phyloP scores from a whole-genome alignment of 768 basidiomycete species.

The Fomitopsis serialis region DNA sequence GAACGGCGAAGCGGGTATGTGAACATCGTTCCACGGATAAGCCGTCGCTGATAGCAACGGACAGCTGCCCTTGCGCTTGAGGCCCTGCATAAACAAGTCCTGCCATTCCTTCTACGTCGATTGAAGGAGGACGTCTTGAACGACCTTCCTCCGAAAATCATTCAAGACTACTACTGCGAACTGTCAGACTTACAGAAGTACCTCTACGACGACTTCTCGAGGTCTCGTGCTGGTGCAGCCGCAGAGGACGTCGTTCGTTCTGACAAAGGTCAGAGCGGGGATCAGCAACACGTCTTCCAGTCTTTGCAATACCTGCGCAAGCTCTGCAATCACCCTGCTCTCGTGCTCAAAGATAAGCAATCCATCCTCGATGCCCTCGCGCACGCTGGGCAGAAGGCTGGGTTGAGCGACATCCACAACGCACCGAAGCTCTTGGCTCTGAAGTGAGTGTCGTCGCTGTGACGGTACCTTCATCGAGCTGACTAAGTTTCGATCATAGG shows the following conservation, averaged over 20 bases:
- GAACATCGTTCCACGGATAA: not conserved
- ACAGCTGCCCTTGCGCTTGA: conserved; percentile 91
- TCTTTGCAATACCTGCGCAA: conserved; percentile 95
- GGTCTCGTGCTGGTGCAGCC: conserved; percentile 61
- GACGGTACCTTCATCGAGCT: not conserved
- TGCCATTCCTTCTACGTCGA: conserved; percentile 95
- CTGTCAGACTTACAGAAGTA: conserved; percentile 90
- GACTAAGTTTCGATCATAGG: conserved; percentile 34
- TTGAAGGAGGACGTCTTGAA: conserved; percentile 95
- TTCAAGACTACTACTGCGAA: conserved; percentile 99
- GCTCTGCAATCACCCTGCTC: conserved; percentile 93
- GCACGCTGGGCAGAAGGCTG: conserved; percentile 44
- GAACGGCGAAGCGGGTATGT: conserved; percentile 86
- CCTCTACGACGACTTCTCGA: conserved; percentile 91
- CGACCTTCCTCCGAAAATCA: conserved; percentile 97
- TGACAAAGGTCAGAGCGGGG: conserved; percentile 25
- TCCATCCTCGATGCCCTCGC: conserved; percentile 53
- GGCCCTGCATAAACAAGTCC: conserved; percentile 95
- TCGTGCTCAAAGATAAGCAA: conserved; percentile 76
- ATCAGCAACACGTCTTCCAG: conserved; percentile 91
- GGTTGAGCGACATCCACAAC: conserved; percentile 76
- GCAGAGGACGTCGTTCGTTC: conserved; percentile 60
- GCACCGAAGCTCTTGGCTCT: conserved; percentile 93
- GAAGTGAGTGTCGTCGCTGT: conserved; percentile 45
- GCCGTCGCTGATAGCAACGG: not conserved